phyloP scores from a whole-genome alignment of 352 stramenopile species.

The Pythium utonaiense region DNA sequence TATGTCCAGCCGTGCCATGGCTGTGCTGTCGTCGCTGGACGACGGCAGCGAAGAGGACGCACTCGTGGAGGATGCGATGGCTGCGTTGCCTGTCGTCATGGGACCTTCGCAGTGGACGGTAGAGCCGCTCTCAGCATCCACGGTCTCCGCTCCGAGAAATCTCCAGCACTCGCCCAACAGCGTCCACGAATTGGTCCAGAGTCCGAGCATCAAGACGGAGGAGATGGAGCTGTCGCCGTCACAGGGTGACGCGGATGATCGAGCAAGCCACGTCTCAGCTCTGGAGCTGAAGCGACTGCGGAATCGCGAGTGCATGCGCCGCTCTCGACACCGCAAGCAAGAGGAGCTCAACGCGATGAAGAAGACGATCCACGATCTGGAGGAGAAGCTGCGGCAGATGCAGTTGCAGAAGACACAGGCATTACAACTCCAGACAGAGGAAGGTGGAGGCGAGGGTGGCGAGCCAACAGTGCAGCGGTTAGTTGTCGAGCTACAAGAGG shows the following conservation, averaged over 20 bases:
- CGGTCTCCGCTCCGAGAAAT: background rate
- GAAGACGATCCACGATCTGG: conserved; percentile 15
- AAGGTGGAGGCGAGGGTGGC: background rate
- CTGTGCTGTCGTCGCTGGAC: background rate
- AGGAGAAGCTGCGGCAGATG: conserved; percentile 8
- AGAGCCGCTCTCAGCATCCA: background rate
- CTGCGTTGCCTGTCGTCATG: conserved; percentile 3
- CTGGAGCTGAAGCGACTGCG: conserved; percentile 25
- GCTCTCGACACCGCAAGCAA: conserved; percentile 15
- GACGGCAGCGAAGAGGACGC: conserved; percentile 1
- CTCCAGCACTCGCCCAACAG: conserved; percentile 13
- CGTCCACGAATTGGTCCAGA: conserved; percentile 5
- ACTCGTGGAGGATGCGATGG: conserved; percentile 1
- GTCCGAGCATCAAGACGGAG: conserved; percentile 13
- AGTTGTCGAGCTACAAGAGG: conserved; percentile 8
- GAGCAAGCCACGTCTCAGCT: background rate
- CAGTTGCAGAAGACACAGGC: conserved; percentile 13
- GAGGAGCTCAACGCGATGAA: conserved; percentile 20
- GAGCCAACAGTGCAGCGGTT: background rate
- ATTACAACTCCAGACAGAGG: background rate
- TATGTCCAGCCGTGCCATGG: background rate
- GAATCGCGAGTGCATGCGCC: conserved; percentile 26
- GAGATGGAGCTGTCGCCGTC: background rate
- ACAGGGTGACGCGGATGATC: background rate
- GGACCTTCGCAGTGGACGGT: background rate